Conservation (phyloP, 192 early-diverging fungal genomes). For the Entomortierella beljakovae region DNA sequence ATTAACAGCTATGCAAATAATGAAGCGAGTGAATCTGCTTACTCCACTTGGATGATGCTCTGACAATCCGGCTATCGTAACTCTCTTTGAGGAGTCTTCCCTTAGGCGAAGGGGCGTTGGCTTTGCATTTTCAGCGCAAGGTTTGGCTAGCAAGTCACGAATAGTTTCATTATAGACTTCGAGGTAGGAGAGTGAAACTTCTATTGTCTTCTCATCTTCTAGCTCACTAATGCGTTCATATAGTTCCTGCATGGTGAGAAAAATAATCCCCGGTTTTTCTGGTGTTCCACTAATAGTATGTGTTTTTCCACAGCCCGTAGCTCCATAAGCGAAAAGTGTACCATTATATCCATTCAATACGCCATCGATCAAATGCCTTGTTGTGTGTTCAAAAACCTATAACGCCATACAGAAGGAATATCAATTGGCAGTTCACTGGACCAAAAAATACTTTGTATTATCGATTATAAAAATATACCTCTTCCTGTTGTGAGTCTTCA, state of each 20-base stretch:
- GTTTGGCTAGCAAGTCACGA: slow-evolving; percentile 78
- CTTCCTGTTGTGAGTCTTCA: slow-evolving; percentile 74
- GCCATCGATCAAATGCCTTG: slow-evolving; percentile 71
- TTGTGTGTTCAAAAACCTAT: slow-evolving; percentile 74
- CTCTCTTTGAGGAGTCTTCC: slow-evolving; percentile 75
- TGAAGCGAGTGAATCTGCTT: neutral
- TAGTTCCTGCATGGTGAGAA: slow-evolving; percentile 93
- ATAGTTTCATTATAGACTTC: slow-evolving; percentile 99
- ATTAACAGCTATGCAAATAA: slow-evolving; percentile 1
- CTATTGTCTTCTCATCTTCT: slow-evolving; percentile 77
- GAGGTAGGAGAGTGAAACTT: slow-evolving; percentile 83
- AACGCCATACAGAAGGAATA: neutral
- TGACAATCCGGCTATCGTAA: slow-evolving; percentile 78
- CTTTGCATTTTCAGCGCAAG: slow-evolving; percentile 50
- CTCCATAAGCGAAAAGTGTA: slow-evolving; percentile 92
- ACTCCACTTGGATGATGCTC: slow-evolving; percentile 69
- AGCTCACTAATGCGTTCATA: slow-evolving; percentile 79
- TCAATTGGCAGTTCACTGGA: neutral
- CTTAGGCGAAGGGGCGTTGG: slow-evolving; percentile 69
- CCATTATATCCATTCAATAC: slow-evolving; percentile 87
- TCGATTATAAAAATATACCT: slow-evolving; percentile 78
- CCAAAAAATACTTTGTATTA: slow-evolving; percentile 74
- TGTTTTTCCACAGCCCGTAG: slow-evolving; percentile 89
- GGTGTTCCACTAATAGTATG: slow-evolving; percentile 76
- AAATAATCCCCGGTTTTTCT: slow-evolving; percentile 86